Evolutionary conservation across 2,329 filamentous ascomycete genomes (phyloP), one percentile per base, ranked within the genome.

Genomic region (Ustilaginoidea virens): DNA sequence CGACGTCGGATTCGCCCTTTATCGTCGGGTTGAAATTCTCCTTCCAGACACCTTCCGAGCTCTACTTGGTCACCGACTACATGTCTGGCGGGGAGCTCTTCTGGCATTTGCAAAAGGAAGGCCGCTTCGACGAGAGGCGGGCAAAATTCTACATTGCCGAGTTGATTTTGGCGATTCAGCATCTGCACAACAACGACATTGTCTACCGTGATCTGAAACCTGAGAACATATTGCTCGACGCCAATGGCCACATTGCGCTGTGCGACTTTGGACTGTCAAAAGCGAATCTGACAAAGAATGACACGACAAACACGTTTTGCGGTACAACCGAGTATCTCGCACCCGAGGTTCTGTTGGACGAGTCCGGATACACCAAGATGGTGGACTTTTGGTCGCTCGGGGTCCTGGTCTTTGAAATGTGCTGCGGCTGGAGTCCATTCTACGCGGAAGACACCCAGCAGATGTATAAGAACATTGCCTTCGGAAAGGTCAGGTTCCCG

Each of bases 381-480:
- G 90, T 98, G 5, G 90, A 98, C 52, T 98, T 96, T 53, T 98
- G 90, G 90, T 98, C 90, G 2, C 66, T 98, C 9, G 90, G 90
- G 33, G 90, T 98, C 27, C 65, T 98, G 31, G 90, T 98, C 2
- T 98, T 98, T 45, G 90, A 98, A 55, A 98, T 98, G 90, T 98
- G 90, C 61, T 98, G 90, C 45, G 90, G 90, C 19, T 98, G 90
- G 90, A 94, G 85, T 45, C 90, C 90, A 0, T 98, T 98, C 58
- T 98, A 96, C 44, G 90, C 90, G 32, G 90, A 98, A 48, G 90
- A 98, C 48, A 98, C 90, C 1, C 90, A 98, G 55, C 90, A 98
- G 53, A 98, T 98, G 90, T 98, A 98, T 64, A 98, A 98, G 65
- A 98, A 98, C 60, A 98, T 98, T 50, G 90, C 90, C 0, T 98